Conservation (phyloP, 352 stramenopile species). For the Paralagenidium karlingii region DNA sequence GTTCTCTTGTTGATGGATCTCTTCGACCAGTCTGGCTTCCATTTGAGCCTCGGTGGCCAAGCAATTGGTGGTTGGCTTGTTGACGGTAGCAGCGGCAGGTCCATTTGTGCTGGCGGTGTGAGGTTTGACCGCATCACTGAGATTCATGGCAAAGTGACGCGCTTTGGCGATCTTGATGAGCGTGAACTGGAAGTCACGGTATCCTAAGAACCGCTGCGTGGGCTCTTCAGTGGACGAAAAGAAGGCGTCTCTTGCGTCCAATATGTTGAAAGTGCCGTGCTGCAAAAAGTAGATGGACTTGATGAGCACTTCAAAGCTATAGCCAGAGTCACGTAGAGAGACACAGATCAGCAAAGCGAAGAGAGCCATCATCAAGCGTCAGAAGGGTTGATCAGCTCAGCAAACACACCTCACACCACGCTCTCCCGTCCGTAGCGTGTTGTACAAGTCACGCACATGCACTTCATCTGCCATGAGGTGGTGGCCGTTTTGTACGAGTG, state of each 20-base stretch:
- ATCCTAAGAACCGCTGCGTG: constrained; percentile 29
- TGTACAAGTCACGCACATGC: constrained; percentile 32
- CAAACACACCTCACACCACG: constrained; percentile 27
- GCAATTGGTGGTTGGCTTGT: too few species aligned
- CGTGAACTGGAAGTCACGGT: constrained; percentile 47
- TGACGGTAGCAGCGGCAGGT: too few species aligned
- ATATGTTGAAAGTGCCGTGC: constrained; percentile 40
- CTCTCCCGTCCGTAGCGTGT: constrained; percentile 31
- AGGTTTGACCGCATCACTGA: constrained; percentile 1
- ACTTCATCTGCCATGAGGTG: too few species aligned
- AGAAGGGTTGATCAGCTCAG: too few species aligned
- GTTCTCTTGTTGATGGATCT: constrained; percentile 7
- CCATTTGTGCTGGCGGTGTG: constrained; percentile 5
- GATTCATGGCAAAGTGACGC: constrained; percentile 8
- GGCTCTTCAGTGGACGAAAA: constrained; percentile 29
- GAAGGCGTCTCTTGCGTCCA: constrained; percentile 53
- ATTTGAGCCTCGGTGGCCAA: constrained; percentile 17
- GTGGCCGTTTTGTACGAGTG: too few species aligned
- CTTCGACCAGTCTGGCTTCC: constrained; percentile 14
- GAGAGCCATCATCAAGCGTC: too few species aligned
- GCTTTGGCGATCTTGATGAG: constrained; percentile 23
- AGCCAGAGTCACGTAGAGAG: neutral
- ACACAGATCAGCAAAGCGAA: too few species aligned
- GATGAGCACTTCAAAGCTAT: constrained; percentile 26
- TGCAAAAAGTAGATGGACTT: constrained; percentile 50